These are phyloP conservation scores for Pleochaeta shiraiana DNA, from an alignment of 2,329 filamentous ascomycete species.

Conservation along the genomic window DNA sequence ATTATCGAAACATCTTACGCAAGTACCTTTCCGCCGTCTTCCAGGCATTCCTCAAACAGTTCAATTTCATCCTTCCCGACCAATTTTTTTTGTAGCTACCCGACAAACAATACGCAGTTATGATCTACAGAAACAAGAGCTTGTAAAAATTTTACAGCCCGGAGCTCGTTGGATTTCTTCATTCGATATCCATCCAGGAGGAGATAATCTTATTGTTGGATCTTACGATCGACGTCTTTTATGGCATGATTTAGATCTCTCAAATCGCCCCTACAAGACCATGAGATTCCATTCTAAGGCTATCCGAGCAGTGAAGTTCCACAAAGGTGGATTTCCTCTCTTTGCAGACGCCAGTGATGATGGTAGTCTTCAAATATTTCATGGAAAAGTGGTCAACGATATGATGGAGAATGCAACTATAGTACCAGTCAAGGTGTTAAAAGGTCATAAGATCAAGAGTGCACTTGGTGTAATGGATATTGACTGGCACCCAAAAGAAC, in stretches of 20 bases:
- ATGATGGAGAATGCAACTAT: conserved; percentile 93
- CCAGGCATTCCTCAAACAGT: conserved; percentile 66
- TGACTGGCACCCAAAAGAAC: conserved; percentile 87
- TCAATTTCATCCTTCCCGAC: conserved; percentile 83
- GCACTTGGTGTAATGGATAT: conserved; percentile 82
- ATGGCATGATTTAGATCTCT: conserved; percentile 94
- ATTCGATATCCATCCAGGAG: conserved; percentile 81
- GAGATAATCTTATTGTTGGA: conserved; percentile 84
- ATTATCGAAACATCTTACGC: conserved; percentile 80
- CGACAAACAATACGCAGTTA: conserved; percentile 86
- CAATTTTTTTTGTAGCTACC: conserved; percentile 90
- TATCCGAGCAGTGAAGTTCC: conserved; percentile 74
- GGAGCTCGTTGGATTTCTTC: conserved; percentile 89
- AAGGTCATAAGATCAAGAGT: conserved; percentile 68
- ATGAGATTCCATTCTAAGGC: conserved; percentile 87
- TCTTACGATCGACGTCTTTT: conserved; percentile 86
- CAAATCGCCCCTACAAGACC: conserved; percentile 80
- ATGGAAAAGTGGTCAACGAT: conserved; percentile 86
- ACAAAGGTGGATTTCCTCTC: conserved; percentile 55
- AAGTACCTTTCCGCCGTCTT: conserved; percentile 68
- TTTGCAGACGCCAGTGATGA: conserved; percentile 95
- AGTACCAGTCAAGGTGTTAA: conserved; percentile 84
- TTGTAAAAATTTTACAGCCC: conserved; percentile 83
- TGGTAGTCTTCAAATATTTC: conserved; percentile 86
- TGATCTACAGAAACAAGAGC: conserved; percentile 74